phyloP scores from a whole-genome alignment of 106 monocot species.

The Dactylorhiza incarnata region DNA sequence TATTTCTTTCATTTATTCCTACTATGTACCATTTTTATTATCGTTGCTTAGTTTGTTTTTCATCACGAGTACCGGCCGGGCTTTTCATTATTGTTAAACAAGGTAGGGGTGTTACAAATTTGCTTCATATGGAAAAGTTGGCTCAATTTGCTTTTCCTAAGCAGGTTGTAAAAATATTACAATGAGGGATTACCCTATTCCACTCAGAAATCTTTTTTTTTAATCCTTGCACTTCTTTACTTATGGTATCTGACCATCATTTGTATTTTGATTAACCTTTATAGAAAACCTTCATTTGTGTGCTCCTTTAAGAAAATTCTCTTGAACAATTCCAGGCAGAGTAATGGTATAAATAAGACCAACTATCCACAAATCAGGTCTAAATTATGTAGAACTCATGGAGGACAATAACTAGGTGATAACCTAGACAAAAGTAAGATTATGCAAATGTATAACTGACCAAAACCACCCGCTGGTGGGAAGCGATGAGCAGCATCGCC shows the following conservation, averaged over 20 bases:
- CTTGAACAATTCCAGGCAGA: not conserved
- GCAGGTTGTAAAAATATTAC: too few species aligned
- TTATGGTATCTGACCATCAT: not conserved
- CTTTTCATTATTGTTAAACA: too few species aligned
- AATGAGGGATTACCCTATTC: too few species aligned
- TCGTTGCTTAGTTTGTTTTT: too few species aligned
- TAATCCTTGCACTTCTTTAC: not conserved
- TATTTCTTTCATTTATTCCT: too few species aligned
- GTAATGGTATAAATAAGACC: not conserved
- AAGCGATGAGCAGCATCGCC: slow-evolving; percentile 97
- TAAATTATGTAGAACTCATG: not conserved
- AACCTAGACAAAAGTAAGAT: not conserved
- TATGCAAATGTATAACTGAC: slow-evolving; percentile 18
- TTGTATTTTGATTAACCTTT: not conserved
- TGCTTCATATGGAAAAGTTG: too few species aligned
- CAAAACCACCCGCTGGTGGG: slow-evolving; percentile 98
- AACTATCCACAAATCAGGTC: not conserved
- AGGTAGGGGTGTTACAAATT: too few species aligned
- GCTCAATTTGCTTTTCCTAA: too few species aligned
- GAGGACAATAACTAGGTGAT: not conserved
- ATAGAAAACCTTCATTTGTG: not conserved
- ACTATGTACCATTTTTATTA: too few species aligned
- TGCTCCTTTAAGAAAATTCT: not conserved
- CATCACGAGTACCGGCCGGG: too few species aligned
- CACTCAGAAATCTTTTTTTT: too few species aligned